Evolutionary conservation across 1,284 basidiomycete genomes (phyloP).

Genomic region (Gomphus bonarii): DNA sequence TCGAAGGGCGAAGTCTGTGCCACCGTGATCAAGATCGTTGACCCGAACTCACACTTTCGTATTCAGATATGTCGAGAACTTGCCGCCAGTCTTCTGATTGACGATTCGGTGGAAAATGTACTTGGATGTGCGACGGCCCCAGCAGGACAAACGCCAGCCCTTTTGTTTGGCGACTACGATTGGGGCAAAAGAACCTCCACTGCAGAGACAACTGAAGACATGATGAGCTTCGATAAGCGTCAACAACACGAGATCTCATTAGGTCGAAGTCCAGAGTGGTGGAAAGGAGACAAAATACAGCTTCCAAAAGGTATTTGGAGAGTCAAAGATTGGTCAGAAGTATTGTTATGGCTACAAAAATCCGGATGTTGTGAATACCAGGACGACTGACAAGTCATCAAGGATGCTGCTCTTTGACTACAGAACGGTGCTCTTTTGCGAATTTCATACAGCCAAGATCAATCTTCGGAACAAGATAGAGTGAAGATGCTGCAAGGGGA

Average conservation of each 20-base stretch:
- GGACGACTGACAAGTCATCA: background rate
- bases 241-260: constrained; percentile 31
- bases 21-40: background rate
- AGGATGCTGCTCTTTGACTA: background rate
- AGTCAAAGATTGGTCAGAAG: constrained; percentile 47
- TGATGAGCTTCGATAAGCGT: constrained; percentile 49
- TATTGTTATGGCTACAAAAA: constrained; percentile 35
- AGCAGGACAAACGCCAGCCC: constrained; percentile 35
- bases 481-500: background rate
- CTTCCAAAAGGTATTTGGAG: constrained; percentile 39
- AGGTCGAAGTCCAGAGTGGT: constrained; percentile 34
- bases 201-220: constrained; percentile 35
- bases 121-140: constrained; percentile 39
- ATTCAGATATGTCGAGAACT: constrained; percentile 52
- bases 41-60: background rate
- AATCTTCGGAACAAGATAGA: background rate
- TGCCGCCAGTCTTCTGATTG: constrained; percentile 56
- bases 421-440: background rate
- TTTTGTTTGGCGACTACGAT: constrained; percentile 68
- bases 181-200: constrained; percentile 56
- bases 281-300: constrained; percentile 40
- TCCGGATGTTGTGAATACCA: background rate
- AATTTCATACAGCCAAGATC: background rate
- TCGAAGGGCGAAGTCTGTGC: constrained; percentile 56
- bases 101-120: constrained; percentile 75